Conservation (phyloP, 1,284 basidiomycete species). For the Sporisorium graminicola region DNA sequence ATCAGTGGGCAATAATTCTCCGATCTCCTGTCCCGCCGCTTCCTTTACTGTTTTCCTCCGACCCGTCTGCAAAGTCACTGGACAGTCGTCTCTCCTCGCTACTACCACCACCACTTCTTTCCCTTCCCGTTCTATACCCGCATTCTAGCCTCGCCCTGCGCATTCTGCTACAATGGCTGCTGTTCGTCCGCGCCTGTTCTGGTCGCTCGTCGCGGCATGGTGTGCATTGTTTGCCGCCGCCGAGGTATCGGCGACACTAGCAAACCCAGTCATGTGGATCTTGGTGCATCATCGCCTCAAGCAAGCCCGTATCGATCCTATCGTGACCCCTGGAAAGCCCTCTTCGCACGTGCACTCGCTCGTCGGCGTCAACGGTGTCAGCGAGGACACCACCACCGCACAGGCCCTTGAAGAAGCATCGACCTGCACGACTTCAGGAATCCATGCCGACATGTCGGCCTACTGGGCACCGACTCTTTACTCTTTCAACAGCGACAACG, state of each 20-base stretch:
- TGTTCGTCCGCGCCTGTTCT: conserved; percentile 7
- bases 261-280: conserved; percentile 49
- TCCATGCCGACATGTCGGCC: conserved; percentile 71
- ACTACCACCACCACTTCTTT: not conserved
- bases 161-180: conserved; percentile 6
- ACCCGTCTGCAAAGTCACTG: not conserved
- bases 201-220: conserved; percentile 16
- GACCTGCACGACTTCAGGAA: conserved; percentile 70
- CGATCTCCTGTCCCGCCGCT: too few relatives aligned
- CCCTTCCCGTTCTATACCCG: not conserved
- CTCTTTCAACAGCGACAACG: conserved; percentile 60
- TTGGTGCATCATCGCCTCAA: conserved; percentile 57
- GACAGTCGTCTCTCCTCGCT: not conserved
- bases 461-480: conserved; percentile 73
- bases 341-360: conserved; percentile 72
- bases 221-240: conserved; percentile 16
- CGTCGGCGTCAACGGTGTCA: conserved; percentile 61
- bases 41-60: too few relatives aligned
- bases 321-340: conserved; percentile 71
- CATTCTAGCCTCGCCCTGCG: not conserved
- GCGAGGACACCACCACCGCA: conserved; percentile 23
- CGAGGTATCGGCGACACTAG: conserved; percentile 16
- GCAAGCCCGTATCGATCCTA: conserved; percentile 72
- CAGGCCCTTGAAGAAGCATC: conserved; percentile 17
- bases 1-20: not conserved